Percentiles rank a stretch among this genome's conserved stretches.
phyloP scores from a whole-genome alignment of 176 grass and related monocot species.

The Carex pumila region DNA sequence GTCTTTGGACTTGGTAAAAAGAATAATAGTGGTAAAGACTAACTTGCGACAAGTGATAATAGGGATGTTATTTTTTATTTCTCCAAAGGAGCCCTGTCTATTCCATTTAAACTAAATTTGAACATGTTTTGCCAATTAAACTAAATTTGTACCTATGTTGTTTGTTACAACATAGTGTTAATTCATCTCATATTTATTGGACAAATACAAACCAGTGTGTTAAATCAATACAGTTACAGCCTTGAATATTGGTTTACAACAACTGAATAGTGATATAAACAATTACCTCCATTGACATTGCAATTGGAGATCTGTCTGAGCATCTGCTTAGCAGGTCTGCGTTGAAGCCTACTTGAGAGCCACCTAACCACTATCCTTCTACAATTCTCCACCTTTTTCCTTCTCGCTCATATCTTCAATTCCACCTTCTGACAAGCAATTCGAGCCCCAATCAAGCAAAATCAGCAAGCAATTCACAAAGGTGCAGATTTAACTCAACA shows the following conservation, averaged over 20 bases:
- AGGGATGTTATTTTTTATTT: not conserved
- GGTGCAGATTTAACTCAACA: no score
- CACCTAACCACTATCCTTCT: conserved; percentile 87
- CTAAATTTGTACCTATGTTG: no score
- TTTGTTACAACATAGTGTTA: no score
- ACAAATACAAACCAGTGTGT: not conserved
- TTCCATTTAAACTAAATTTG: no score
- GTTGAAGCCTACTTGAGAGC: conserved; percentile 70
- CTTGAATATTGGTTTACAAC: not conserved
- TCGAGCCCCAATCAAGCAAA: no score
- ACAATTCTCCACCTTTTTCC: conserved; percentile 50
- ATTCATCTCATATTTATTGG: not conserved
- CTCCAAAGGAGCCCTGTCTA: no score
- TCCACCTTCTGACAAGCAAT: not conserved
- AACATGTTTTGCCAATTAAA: no score
- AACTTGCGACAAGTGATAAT: not conserved
- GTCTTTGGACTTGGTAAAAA: not conserved
- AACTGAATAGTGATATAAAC: not conserved
- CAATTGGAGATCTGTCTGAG: conserved; percentile 92
- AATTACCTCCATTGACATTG: conserved; percentile 80
- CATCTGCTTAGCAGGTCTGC: conserved; percentile 57
- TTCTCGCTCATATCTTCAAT: not conserved
- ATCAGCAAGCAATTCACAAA: no score
- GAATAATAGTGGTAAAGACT: not conserved
- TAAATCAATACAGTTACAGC: not conserved